Conservation (phyloP, 2,329 filamentous ascomycete genomes). For the Botryotinia convoluta region DNA sequence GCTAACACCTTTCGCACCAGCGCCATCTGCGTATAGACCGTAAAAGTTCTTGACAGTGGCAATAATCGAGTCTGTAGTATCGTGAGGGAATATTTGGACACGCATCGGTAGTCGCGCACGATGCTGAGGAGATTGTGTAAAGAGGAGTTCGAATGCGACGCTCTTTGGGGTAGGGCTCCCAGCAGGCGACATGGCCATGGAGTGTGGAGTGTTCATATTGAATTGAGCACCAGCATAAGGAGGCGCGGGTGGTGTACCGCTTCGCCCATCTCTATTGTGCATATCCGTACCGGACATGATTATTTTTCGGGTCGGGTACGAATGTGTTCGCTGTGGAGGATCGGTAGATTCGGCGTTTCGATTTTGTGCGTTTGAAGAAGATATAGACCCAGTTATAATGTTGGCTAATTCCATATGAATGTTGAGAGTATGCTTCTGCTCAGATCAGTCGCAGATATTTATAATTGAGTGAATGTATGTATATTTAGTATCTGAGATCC, state of each 20-base stretch:
- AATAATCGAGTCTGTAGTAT: constrained; percentile 96
- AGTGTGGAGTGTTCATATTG: constrained; percentile 32
- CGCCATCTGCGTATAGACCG: constrained; percentile 77
- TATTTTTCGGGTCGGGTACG: constrained; percentile 34
- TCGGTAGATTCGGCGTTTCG: constrained; percentile 27
- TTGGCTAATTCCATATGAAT: constrained; percentile 30
- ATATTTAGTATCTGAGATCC: constrained; percentile 17
- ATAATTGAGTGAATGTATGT: constrained; percentile 5
- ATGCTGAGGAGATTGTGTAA: constrained; percentile 64
- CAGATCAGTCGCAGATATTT: constrained; percentile 24
- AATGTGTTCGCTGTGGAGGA: constrained; percentile 28
- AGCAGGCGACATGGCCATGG: constrained; percentile 35
- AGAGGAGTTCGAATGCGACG: constrained; percentile 75
- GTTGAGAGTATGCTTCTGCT: constrained; percentile 13
- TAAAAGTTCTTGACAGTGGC: constrained; percentile 99
- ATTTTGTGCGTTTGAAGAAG: constrained; percentile 32
- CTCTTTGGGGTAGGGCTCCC: constrained; percentile 57
- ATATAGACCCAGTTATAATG: constrained; percentile 29
- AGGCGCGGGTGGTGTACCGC: constrained; percentile 35
- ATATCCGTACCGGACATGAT: constrained; percentile 32
- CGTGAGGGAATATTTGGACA: constrained; percentile 90
- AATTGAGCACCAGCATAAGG: constrained; percentile 30
- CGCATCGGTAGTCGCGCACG: constrained; percentile 78
- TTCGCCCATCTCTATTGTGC: constrained; percentile 30
- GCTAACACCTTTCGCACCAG: constrained; percentile 76